Base-by-base conservation (phyloP, 164 flowering plant species). In the Aristolochia californica region DNA sequence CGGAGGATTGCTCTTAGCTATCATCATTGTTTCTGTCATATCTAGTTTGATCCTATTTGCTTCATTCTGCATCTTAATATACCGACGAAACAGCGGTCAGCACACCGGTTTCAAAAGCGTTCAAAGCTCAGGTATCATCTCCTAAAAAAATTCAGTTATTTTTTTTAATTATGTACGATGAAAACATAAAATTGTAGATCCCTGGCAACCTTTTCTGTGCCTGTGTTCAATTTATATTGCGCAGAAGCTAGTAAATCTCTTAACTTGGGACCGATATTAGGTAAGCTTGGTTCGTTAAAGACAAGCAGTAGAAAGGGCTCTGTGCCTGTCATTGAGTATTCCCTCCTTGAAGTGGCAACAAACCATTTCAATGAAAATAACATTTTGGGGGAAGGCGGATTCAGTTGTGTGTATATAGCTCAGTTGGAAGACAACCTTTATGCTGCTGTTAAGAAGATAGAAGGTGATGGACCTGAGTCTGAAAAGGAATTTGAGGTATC, bases 371-470 rank as follows among this genome's bases (percentile, higher is more conserved):
- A 68, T 20, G 77, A 78, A 5, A 66, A 68, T 38, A 78, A 81
- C 56, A 52, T 82, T 40, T 38, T 89, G 67, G 99, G 99, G 28
- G 79, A 74, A 50, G 96, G 95, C 20, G 94, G 87, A 55, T 80
- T 82, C 65, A 89, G 95, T 5, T 58, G 82, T 51, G 96, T 93
- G 57, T 93, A 81, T 64, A 84, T 77, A 74, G 99, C 85, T 58
- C 62, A 54, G 0, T 78, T 93, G 38, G 78, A 80, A 48, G 78
- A 78, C 49, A 65, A 76, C 34, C 60, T 66, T 28, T 56, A 56
- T 38, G 94, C 79, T 58, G 97, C 97, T 13, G 94, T 87, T 25
- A 93, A 93, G 72, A 87, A 66, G 66, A 43, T 87, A 13, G 74
- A 83, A 50, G 64, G 67, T 63, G 72, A 68, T 47, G 78, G 72